phyloP scores from a whole-genome alignment of 495 filamentous ascomycete species.

The Penicillium daleae region DNA sequence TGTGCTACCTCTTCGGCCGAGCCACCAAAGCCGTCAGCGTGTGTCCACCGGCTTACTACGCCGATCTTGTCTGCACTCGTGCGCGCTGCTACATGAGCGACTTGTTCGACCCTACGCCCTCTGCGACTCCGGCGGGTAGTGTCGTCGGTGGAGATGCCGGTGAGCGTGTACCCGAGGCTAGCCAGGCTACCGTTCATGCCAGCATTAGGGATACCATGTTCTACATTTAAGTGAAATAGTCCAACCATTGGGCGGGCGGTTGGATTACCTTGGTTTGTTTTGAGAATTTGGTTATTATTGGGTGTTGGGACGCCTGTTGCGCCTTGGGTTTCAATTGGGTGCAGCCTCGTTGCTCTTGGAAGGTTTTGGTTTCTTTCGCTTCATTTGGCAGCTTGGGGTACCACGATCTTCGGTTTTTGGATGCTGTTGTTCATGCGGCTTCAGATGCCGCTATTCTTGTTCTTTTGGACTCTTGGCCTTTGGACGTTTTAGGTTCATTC shows the following conservation, averaged over 20 bases:
- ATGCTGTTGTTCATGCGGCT: not conserved
- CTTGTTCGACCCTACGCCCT: constrained; percentile 46
- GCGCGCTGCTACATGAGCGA: constrained; percentile 67
- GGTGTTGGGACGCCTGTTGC: not conserved
- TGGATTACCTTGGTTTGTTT: not conserved
- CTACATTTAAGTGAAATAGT: constrained; percentile 59
- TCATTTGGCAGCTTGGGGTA: not conserved
- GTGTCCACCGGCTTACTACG: constrained; percentile 83
- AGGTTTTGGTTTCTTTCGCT: not conserved
- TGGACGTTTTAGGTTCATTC: too few species aligned
- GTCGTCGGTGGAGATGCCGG: constrained; percentile 22
- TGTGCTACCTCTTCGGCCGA: constrained; percentile 79
- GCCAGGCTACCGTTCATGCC: constrained; percentile 45
- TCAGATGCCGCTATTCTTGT: not conserved
- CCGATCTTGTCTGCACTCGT: constrained; percentile 74
- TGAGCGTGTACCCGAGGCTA: constrained; percentile 2
- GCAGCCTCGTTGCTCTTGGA: not conserved
- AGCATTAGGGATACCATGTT: constrained; percentile 71
- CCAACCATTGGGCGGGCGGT: not conserved
- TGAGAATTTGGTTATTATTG: not conserved
- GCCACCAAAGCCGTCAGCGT: constrained; percentile 81
- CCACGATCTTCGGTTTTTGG: not conserved
- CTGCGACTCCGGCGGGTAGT: constrained; percentile 29
- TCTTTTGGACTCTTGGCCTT: too few species aligned
- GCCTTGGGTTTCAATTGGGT: not conserved